Percentiles rank a stretch among this genome's conserved stretches.
These are phyloP conservation scores for Talaromyces sp. DNA, from an alignment of 2,329 filamentous ascomycete genomes.

Conservation along the genomic window DNA sequence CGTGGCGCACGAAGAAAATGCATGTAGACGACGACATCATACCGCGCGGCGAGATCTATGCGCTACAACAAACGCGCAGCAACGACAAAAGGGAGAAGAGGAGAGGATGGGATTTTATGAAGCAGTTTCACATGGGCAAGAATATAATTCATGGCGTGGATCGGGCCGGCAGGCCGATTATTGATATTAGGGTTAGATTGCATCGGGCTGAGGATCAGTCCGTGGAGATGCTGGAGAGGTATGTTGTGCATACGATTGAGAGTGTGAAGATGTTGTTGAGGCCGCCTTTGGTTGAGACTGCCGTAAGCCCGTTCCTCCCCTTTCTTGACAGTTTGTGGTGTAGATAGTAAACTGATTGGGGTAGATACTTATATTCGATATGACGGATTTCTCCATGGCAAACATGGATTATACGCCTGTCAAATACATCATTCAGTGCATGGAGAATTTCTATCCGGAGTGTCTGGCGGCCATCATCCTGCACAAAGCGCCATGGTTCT, in stretches of 20 bases:
- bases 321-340: neutral
- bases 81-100: slow-evolving; percentile 59
- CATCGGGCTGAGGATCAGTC: slow-evolving; percentile 82
- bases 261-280: slow-evolving; percentile 74
- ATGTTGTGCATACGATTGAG: slow-evolving; percentile 90
- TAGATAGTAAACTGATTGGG: slow-evolving; percentile 11
- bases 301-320: slow-evolving; percentile 54
- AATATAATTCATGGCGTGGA: slow-evolving; percentile 84
- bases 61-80: slow-evolving; percentile 56
- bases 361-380: slow-evolving; percentile 86
- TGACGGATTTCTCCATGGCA: slow-evolving; percentile 86
- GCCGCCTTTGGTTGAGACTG: slow-evolving; percentile 75
- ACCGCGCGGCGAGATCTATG: slow-evolving; percentile 64
- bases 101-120: slow-evolving; percentile 69
- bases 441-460: slow-evolving; percentile 96
- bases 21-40: slow-evolving; percentile 85
- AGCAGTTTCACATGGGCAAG: slow-evolving; percentile 82
- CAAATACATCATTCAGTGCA: slow-evolving; percentile 98
- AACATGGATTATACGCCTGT: slow-evolving; percentile 99
- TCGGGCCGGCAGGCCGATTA: slow-evolving; percentile 76
- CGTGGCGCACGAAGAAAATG: slow-evolving; percentile 78
- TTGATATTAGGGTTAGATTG: slow-evolving; percentile 72
- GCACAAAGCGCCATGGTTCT: slow-evolving; percentile 93
- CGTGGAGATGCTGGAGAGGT: slow-evolving; percentile 75
- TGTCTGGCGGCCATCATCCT: slow-evolving; percentile 84